Conservation (phyloP, 768 basidiomycete genomes). For the Suillus paluster region DNA sequence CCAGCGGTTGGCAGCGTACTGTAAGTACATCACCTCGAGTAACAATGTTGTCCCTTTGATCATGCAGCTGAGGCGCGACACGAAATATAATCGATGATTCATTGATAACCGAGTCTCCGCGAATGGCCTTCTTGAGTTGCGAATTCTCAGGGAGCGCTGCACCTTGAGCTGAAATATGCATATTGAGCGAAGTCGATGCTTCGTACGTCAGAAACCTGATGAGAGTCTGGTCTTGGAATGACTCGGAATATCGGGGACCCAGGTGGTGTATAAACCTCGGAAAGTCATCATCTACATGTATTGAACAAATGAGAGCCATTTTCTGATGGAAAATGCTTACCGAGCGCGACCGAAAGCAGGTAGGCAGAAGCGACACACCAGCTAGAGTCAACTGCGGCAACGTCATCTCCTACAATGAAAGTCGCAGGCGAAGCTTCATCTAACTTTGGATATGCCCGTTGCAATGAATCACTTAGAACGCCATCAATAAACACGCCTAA, state of each 20-base stretch:
- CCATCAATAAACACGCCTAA: conserved; percentile 80
- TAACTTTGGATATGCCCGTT: conserved; percentile 65
- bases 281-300: conserved; percentile 61
- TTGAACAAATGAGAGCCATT: conserved; percentile 19
- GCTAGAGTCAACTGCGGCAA: conserved; percentile 37
- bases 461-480: conserved; percentile 61
- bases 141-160: conserved; percentile 43
- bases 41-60: conserved; percentile 5
- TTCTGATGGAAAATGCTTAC: conserved; percentile 37
- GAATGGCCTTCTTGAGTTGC: conserved; percentile 43
- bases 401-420: conserved; percentile 62
- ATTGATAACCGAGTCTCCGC: conserved; percentile 43
- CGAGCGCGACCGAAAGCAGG: conserved; percentile 59
- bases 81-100: conserved; percentile 48
- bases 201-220: conserved; percentile 84
- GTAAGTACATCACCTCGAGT: conserved; percentile 59
- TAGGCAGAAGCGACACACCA: conserved; percentile 76
- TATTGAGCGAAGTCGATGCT: conserved; percentile 81
- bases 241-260: conserved; percentile 76
- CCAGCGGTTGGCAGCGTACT: conserved; percentile 66
- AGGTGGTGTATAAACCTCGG: conserved; percentile 80
- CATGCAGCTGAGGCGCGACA: conserved; percentile 31
- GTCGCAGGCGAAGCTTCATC: conserved; percentile 41
- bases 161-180: conserved; percentile 63
- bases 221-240: conserved; percentile 74